Conservation (phyloP, 768 basidiomycete species). For the Kwoniella pini region DNA sequence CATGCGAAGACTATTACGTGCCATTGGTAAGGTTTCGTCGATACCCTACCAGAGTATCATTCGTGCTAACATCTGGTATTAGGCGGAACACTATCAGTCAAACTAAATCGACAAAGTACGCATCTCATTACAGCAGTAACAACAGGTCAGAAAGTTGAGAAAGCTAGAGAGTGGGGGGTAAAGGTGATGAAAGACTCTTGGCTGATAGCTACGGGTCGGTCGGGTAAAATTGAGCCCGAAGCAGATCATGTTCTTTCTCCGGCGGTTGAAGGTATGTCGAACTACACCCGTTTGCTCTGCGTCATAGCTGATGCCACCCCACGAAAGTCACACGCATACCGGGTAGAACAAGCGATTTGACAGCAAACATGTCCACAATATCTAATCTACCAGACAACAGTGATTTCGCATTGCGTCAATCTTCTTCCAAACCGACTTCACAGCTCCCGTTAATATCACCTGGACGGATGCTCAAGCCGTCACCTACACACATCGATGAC, state of each 20-base stretch:
- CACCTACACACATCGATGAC: constrained; percentile 42
- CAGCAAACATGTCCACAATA: constrained; percentile 25
- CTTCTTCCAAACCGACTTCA: constrained; percentile 1
- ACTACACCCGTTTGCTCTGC: neutral
- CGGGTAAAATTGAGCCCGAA: constrained; percentile 55
- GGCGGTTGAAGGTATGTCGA: neutral
- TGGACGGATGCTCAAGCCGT: constrained; percentile 32
- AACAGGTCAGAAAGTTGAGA: constrained; percentile 72
- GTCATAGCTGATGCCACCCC: constrained; percentile 1
- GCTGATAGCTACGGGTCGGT: constrained; percentile 64
- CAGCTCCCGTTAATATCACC: constrained; percentile 10
- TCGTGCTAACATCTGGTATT: neutral
- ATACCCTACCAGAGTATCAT: constrained; percentile 10
- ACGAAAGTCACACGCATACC: too few species aligned
- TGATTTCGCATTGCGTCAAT: constrained; percentile 14
- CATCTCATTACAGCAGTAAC: constrained; percentile 77
- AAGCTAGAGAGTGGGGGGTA: constrained; percentile 75
- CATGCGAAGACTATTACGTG: constrained; percentile 66
- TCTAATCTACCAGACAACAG: constrained; percentile 20
- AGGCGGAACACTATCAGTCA: constrained; percentile 59
- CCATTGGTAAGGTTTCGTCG: constrained; percentile 64
- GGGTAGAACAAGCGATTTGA: constrained; percentile 9
- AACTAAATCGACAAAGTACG: constrained; percentile 62
- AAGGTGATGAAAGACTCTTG: constrained; percentile 72
- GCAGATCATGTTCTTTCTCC: constrained; percentile 16